These are phyloP conservation scores for Fusarium penzigii DNA, from an alignment of 2,329 filamentous ascomycete genomes.

Conservation along the genomic window DNA sequence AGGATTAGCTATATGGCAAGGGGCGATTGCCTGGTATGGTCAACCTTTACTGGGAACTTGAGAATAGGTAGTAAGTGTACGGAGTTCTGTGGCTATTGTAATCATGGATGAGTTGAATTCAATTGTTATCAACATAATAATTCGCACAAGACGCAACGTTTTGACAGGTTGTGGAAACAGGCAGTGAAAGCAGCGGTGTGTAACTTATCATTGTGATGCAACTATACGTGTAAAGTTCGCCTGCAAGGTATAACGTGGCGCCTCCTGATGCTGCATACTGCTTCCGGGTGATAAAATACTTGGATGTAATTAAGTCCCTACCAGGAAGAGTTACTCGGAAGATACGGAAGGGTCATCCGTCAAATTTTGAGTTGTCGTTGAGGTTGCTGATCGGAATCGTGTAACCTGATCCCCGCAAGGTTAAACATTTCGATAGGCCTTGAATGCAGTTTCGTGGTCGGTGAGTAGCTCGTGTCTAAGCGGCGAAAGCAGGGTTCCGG, in stretches of 20 bases:
- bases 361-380: no score
- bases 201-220: background rate
- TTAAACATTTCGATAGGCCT: no score
- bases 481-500: no score
- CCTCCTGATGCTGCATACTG: background rate
- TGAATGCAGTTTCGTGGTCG: no score
- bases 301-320: background rate
- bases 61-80: background rate
- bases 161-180: background rate
- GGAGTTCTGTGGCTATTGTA: background rate
- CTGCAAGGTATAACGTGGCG: background rate
- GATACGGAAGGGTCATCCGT: no score
- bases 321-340: background rate
- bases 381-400: no score
- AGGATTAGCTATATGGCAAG: constrained; percentile 1
- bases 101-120: background rate
- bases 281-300: background rate
- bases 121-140: background rate
- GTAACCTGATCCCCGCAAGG: no score
- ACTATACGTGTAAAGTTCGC: background rate
- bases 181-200: background rate
- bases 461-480: no score
- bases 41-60: background rate
- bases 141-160: background rate
- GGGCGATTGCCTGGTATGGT: background rate